These are phyloP conservation scores for Ophiostoma novo-ulmi DNA, from an alignment of 2,329 filamentous ascomycete species.

Conservation along the genomic window DNA sequence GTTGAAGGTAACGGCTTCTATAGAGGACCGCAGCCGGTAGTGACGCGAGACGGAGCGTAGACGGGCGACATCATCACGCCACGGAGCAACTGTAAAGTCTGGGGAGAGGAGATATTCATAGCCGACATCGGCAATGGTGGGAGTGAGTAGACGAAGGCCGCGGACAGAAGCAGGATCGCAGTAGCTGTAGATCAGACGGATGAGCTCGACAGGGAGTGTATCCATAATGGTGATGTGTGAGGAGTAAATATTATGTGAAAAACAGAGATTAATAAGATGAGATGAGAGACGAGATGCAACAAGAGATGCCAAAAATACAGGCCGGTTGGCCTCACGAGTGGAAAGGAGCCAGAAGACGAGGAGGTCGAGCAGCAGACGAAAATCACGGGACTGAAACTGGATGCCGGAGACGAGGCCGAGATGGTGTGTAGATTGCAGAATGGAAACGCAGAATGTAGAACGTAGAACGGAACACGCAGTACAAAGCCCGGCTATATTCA, in stretches of 20 bases:
- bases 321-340: background rate
- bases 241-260: background rate
- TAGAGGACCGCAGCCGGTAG: constrained; percentile 39
- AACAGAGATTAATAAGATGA: background rate
- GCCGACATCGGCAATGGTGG: constrained; percentile 39
- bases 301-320: background rate
- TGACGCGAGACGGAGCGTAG: constrained; percentile 43
- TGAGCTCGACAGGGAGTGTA: constrained; percentile 29
- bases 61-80: constrained; percentile 41
- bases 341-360: background rate
- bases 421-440: constrained; percentile 14
- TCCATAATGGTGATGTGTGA: constrained; percentile 29
- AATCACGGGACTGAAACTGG: constrained; percentile 16
- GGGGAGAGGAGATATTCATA: constrained; percentile 41
- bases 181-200: constrained; percentile 41
- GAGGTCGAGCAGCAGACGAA: constrained; percentile 1
- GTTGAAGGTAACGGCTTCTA: constrained; percentile 44
- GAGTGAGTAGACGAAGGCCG: constrained; percentile 40
- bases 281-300: background rate
- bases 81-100: constrained; percentile 38
- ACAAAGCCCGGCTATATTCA: background rate
- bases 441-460: background rate
- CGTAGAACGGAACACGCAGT: background rate
- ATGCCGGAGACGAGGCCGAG: constrained; percentile 11
- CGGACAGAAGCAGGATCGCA: constrained; percentile 39